Base-by-base conservation (phyloP, 2,329 filamentous ascomycete species). In the Fusarium phyllophilum region DNA sequence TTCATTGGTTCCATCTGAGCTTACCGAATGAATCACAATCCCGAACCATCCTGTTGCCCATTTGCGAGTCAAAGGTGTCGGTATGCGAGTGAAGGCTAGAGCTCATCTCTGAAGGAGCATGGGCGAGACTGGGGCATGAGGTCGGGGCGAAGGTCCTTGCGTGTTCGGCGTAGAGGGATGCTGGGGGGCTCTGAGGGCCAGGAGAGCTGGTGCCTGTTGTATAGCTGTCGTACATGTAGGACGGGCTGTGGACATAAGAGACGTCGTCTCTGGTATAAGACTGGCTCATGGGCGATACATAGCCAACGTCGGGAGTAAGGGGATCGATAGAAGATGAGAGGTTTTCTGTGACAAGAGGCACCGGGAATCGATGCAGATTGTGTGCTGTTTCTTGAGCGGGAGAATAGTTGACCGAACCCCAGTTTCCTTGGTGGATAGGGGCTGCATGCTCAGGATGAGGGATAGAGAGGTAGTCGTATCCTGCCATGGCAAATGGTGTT, bases 61-160 rank as follows among this genome's bases (percentile, higher is more conserved):
- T 80, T 73, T 88, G 86, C 56, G 85, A 84, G 77, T 91, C 89
- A 78, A 89, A 89, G 66, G 84, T 84, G 71, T 90, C 89, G 73
- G 87, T 84, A 74, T 91, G 89, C 34, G 89, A 90, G 73, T 87
- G 85, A 65, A 91, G 86, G 79, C 88, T 90, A 44, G 89, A 90
- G 78, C 88, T 86, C 62, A 86, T 86, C 76, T 91, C 89, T 9
- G 89, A 90, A 13, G 87, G 85, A n/a, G 87, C 85, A 75, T 91
- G 91, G 70, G 88, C 86, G 42, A 90, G 85, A 70, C 89, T 86
- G n/a, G 89, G 89, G 76, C 87, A 91, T 20, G 90, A 89, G 9
- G 88, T 89, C 45, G 89, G 88, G 20, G 86, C 86, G 73, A 87
- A 85, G 62, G 66, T 71, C 55, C 84, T 82, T 29, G 73, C 66